Base-by-base conservation (phyloP, 768 basidiomycete species). In the Mycena epipterygia region DNA sequence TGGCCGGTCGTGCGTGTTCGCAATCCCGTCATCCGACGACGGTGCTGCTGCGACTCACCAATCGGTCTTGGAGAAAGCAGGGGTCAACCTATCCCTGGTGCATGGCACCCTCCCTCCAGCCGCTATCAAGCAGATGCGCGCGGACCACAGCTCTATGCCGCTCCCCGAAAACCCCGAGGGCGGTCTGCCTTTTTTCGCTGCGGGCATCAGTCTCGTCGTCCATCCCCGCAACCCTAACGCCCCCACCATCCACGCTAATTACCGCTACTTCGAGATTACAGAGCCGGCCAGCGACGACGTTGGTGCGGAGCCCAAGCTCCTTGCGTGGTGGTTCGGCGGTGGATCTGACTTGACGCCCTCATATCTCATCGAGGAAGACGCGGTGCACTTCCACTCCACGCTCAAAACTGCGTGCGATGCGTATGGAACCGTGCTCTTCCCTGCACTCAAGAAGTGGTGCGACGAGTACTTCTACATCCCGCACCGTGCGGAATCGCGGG, bases 291-390 rank as follows among this genome's bases (percentile, higher is more conserved):
- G 76, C 59, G 72, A 73, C 30, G 67, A 76, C 19, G 59, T 74
- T 11, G 78, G 76, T 27, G 80, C 81, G 41, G 81, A 82, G 29
- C 86, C 88, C 11, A 87, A 88, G 73, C 81, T 94, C 23, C 82
- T 96, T 46, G 91, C 96, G 30, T 98, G 97, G 96, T 99, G 97
- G 98, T 99, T 99, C 77, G 97, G 98, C 23, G 98, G 98, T 37
- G 97, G 97, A 9, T 91, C 90, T 9, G 97, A 99, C 79, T 87
- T 99, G 35, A 99, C 98, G 0, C 97, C 97, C 1, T 92, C 93
- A 5, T 98, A 98, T 80, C 89, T 99, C 21, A 95, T 91, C 82
- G 90, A 91, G 65, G 93, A 93, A 65, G 98, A 99, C 78, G 95
- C 90, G 14, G 77, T 80, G 25, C 95, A 96, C 78, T 99, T 99